Base-by-base conservation (phyloP, 345 rosid species). In the Kernera saxatilis region DNA sequence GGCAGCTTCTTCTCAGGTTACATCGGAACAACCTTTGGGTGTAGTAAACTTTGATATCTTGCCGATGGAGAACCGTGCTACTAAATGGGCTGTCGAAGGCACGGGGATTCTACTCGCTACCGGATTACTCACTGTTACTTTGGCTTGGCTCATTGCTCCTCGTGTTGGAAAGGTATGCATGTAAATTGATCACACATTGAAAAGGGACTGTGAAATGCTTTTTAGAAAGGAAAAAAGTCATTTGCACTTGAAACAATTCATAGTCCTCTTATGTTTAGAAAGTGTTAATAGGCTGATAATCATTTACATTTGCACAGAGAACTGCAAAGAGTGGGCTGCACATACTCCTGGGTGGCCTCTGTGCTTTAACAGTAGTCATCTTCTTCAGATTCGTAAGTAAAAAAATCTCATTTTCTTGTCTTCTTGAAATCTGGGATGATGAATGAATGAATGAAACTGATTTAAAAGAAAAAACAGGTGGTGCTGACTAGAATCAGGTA, bases 131-230 rank as follows among this genome's bases (percentile, higher is more conserved):
- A 90, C 97, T 12, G 92, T 88, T 27, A 88, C 97, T 37, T 85
- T 93, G 65, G 92, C 97, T 35, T 93, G 97, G 92, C 90, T 93
- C 45, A 87, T 93, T 77, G 98, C 98, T 69, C 98, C 97, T 41
- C 97, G 83, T 54, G 97, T 93, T 49, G 97, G 98, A 49, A 90
- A 93, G 91, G 98, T 93, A 76, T 22, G 92, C 82, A 70, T 66
- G 22, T 12, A 19, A 21, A 29, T 6, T 40, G 52, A 49, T 74
- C 53, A 64, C 18, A 53, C 17, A n/a, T n/a, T n/a, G n/a, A n/a
- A n/a, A n/a, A n/a, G n/a, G n/a, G n/a, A n/a, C n/a, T n/a, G n/a
- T n/a, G n/a, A n/a, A n/a, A n/a, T n/a, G n/a, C n/a, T n/a, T n/a
- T n/a, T n/a, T n/a, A n/a, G n/a, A n/a, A n/a, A n/a, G n/a, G n/a